Evolutionary conservation across 140 eudicot species (phyloP).

Genomic region (Erigeron philadelphicus): DNA sequence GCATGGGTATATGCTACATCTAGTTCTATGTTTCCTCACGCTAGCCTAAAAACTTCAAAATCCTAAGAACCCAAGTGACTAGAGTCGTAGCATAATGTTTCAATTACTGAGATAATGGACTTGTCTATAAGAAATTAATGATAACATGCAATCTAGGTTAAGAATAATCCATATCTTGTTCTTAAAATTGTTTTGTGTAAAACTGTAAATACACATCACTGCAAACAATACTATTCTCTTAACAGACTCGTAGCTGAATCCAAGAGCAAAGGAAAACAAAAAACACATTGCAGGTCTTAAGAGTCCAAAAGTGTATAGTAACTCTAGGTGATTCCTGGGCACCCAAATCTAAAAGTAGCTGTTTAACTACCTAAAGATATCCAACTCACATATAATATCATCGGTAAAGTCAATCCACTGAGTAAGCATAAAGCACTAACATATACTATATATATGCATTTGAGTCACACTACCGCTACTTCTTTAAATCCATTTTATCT

Average conservation of each 20-base stretch:
- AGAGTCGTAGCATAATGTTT: not conserved
- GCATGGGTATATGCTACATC: not conserved
- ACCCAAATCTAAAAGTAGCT: conserved; percentile 3
- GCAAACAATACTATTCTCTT: not conserved
- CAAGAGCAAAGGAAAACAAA: not conserved
- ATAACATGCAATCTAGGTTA: not conserved
- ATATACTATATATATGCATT: no score
- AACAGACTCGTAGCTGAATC: not conserved
- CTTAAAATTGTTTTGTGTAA: not conserved
- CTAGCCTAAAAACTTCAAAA: conserved; percentile 10
- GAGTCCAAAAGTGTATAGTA: not conserved
- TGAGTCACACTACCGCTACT: no score
- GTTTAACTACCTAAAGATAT: not conserved
- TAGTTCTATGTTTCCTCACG: conserved; percentile 3
- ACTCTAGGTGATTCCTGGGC: not conserved
- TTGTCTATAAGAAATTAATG: no score
- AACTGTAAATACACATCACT: not conserved
- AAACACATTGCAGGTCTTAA: not conserved
- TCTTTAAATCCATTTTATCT: no score
- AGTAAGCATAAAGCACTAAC: no score
- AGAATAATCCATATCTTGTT: not conserved
- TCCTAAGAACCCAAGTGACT: not conserved
- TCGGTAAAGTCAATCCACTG: not conserved
- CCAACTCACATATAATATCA: not conserved
- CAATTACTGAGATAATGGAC: no score